Evolutionary conservation across 2,329 filamentous ascomycete genomes (phyloP).

Genomic region (Stylonectria norvegica): DNA sequence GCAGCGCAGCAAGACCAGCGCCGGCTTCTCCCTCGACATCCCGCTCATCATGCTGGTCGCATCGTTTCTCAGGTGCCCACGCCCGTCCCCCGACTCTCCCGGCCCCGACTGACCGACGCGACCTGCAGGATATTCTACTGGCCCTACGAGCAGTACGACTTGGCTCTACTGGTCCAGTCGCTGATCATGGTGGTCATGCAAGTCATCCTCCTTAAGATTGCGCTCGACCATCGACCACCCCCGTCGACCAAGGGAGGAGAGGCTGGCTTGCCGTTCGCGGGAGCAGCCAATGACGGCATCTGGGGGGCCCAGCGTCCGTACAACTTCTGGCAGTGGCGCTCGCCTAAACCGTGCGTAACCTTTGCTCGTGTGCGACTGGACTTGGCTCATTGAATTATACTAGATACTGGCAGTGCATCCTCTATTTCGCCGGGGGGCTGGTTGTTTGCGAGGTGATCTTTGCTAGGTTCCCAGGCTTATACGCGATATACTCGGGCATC

Average conservation of each 20-base stretch:
- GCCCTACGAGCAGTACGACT: conserved; percentile 63
- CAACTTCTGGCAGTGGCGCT: conserved; percentile 80
- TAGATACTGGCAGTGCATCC: conserved; percentile 75
- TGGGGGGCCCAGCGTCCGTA: conserved; percentile 57
- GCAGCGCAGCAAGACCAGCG: conserved; percentile 60
- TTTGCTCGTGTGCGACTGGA: not conserved
- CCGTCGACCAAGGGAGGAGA: conserved; percentile 60
- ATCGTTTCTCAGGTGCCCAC: conserved; percentile 57
- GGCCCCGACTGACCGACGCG: conserved; percentile 17
- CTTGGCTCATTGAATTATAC: conserved; percentile 7
- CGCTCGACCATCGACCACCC: conserved; percentile 62
- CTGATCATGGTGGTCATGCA: conserved; percentile 65
- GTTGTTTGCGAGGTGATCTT: conserved; percentile 65
- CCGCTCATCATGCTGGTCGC: conserved; percentile 70
- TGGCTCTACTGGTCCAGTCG: conserved; percentile 60
- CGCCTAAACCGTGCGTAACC: conserved; percentile 58
- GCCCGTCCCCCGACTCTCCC: not conserved
- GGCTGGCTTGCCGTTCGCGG: conserved; percentile 60
- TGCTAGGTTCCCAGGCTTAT: conserved; percentile 54
- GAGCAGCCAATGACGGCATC: conserved; percentile 38
- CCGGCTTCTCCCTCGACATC: conserved; percentile 68
- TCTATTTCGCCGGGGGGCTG: conserved; percentile 62
- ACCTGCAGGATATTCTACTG: conserved; percentile 63
- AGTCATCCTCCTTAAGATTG: conserved; percentile 61
- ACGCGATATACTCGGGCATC: conserved; percentile 60